A percentile compares a stretch with the other conserved stretches of the same genome.
phyloP scores from a whole-genome alignment of 768 basidiomycete genomes.

The Lepiota brunneoincarnata region DNA sequence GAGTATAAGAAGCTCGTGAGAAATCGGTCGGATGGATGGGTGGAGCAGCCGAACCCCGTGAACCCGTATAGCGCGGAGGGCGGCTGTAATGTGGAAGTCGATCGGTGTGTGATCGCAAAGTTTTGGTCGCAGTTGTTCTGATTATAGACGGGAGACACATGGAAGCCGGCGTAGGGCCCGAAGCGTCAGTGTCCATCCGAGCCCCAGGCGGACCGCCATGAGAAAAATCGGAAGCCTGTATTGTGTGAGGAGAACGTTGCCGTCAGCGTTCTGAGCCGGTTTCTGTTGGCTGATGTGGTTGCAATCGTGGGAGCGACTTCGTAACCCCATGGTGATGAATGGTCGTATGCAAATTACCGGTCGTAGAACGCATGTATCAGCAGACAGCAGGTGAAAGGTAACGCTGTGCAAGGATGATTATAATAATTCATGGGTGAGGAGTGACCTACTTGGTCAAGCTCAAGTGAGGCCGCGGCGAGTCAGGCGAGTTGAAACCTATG shows the following conservation, averaged over 20 bases:
- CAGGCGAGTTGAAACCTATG: background rate
- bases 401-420: too few relatives aligned
- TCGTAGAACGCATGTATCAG: background rate
- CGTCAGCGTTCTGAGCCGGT: background rate
- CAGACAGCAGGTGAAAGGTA: background rate
- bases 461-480: background rate
- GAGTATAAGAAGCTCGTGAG: background rate
- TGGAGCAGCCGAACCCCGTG: background rate
- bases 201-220: too few relatives aligned
- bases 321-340: too few relatives aligned
- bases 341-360: background rate
- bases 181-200: background rate
- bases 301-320: background rate
- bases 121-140: background rate
- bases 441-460: background rate
- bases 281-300: background rate
- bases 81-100: slow-evolving; percentile 4
- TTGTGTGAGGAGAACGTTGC: too few relatives aligned
- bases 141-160: background rate
- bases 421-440: background rate
- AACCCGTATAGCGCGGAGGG: slow-evolving; percentile 1
- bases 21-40: background rate
- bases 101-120: too few relatives aligned
- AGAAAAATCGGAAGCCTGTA: too few relatives aligned
- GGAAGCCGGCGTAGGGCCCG: background rate